Base-by-base conservation (phyloP, 805 yeast species). In the Sugiyamaella smithiae region DNA sequence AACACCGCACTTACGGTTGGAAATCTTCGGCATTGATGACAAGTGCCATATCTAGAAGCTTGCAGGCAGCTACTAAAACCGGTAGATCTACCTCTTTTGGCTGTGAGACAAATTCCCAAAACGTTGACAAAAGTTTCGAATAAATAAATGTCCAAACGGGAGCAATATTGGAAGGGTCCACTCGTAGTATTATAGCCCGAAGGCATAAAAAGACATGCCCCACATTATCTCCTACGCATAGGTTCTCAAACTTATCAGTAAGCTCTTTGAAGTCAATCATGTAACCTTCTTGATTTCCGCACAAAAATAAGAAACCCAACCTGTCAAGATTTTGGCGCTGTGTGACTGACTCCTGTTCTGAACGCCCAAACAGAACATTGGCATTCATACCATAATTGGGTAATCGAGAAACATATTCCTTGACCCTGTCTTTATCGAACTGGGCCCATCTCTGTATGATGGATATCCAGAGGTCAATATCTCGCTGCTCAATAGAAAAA, bases 21-120 rank as follows among this genome's bases (percentile, higher is more conserved):
- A 91, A 75, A 50, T 88, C 96, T 61, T 90, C 97, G 36, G 75
- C 74, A 31, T 81, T 79, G 49, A 89, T 57, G 1, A 84, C 71
- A 17, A 91, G 63, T 19, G 89, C 64, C 25, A 85, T 74, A 61
- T 91, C 99, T 41, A 93, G 69, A 12, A 93, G 68, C 64, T 90
- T 91, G 59, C 88, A 83, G 0, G 84, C 85, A 48, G 78, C 77
- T 28, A 84, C 46, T 6, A 57, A 28, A 16, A 55, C 49, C 9
- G 45, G 45, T 14, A 57, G 43, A 6, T 51, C 56, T 11, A 46
- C 2, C 28, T 48, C 31, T 40, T 47, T 12, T 22, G 38, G 17
- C 6, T 26, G 16, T 45, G 47, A 5, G 23, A 23, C 7, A 43
- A 28, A 62, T 66, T 61, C 17, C 67, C 65, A 51, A 28, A 87